Conservation (phyloP, 441 rosid genomes). For the Brassica hybrid region DNA sequence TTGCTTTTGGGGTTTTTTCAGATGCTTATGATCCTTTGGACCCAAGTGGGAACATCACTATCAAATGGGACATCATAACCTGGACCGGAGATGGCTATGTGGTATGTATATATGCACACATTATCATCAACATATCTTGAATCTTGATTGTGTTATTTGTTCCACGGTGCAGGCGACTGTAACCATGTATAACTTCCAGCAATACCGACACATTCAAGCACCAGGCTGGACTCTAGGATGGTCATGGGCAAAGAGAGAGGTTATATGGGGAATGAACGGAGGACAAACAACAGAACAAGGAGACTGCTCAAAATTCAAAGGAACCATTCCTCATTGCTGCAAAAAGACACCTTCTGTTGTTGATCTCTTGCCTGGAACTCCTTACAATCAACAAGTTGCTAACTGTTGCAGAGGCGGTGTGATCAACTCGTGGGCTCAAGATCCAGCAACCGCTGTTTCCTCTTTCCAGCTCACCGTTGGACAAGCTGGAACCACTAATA, state of each 20-base stretch:
- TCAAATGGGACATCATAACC: conserved; percentile 85
- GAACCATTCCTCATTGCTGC: conserved; percentile 70
- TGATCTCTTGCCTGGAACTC: conserved; percentile 69
- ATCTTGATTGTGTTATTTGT: conserved; percentile 15
- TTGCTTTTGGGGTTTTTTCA: conserved; percentile 42
- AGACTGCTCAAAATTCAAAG: conserved; percentile 76
- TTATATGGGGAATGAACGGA: conserved; percentile 72
- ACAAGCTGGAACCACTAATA: conserved; percentile 67
- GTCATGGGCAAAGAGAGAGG: conserved; percentile 72
- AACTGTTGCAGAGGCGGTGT: conserved; percentile 74
- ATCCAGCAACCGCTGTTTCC: conserved; percentile 56
- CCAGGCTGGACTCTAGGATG: conserved; percentile 77
- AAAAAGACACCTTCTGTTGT: conserved; percentile 54
- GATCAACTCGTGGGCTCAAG: conserved; percentile 67
- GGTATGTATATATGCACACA: conserved; percentile 53
- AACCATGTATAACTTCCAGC: conserved; percentile 63
- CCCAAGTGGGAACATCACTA: conserved; percentile 87
- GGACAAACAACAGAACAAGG: conserved; percentile 79
- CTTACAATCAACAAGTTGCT: conserved; percentile 68
- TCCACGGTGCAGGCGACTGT: conserved; percentile 54
- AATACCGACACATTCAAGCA: conserved; percentile 56
- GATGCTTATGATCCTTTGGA: conserved; percentile 91
- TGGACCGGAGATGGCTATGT: conserved; percentile 93
- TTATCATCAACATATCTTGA: conserved; percentile 20
- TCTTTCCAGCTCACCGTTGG: conserved; percentile 70